phyloP scores from a whole-genome alignment of 2,329 filamentous ascomycete genomes.

The Dichotomopilus funicola region DNA sequence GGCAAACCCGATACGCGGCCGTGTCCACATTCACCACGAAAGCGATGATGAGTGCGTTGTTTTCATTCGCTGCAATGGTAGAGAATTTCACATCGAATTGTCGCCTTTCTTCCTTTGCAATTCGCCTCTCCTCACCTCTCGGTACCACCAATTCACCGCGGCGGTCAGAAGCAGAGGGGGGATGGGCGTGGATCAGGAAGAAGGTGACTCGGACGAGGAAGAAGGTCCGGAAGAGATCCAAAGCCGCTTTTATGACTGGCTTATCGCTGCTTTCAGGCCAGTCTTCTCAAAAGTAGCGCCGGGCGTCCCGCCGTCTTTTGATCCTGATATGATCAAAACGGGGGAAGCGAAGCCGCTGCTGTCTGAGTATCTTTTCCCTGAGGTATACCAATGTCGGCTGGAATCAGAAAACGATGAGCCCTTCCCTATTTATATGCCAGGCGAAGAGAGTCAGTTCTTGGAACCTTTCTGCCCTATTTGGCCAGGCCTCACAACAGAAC shows the following conservation, averaged over 20 bases:
- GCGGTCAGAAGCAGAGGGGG: constrained; percentile 3
- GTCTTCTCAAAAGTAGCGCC: constrained; percentile 13
- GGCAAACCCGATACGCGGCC: constrained; percentile 6
- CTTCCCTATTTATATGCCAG: constrained; percentile 12
- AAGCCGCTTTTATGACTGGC: constrained; percentile 11
- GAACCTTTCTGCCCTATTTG: constrained; percentile 5
- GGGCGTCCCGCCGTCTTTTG: constrained; percentile 14
- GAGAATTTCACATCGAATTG: constrained; percentile 13
- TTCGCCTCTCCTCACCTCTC: constrained; percentile 11
- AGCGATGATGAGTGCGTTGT: constrained; percentile 13
- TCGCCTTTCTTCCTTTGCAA: constrained; percentile 13
- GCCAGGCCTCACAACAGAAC: constrained; percentile 7
- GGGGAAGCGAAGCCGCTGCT: constrained; percentile 14
- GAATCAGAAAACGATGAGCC: constrained; percentile 14
- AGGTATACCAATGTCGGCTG: constrained; percentile 10
- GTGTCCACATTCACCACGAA: constrained; percentile 6
- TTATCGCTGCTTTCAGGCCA: constrained; percentile 13
- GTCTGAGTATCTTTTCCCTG: constrained; percentile 16
- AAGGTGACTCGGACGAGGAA: constrained; percentile 4
- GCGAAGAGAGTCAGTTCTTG: constrained; percentile 9
- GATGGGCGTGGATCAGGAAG: background rate
- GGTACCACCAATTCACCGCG: constrained; percentile 13
- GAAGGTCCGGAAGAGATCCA: constrained; percentile 11
- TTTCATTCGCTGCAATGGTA: constrained; percentile 16
- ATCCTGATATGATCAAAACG: constrained; percentile 11